Base-by-base conservation (phyloP, 805 yeast species). In the Metschnikowia picachoensis region DNA sequence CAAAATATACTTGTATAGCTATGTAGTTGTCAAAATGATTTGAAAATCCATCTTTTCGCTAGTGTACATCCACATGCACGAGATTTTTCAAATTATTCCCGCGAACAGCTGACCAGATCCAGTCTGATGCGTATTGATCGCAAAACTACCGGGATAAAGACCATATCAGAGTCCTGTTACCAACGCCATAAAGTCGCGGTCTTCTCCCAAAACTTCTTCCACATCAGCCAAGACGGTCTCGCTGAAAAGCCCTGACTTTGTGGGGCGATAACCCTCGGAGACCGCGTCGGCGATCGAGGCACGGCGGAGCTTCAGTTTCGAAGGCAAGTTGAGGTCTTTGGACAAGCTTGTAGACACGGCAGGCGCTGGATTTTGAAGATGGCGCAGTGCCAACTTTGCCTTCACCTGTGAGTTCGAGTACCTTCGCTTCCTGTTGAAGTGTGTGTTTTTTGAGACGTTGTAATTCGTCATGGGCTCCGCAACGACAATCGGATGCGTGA, bases 261-360 rank as follows among this genome's bases (percentile, higher is more conserved):
- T 87, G 15, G 84, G 81, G 51, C 92, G 70, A 55, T 81, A 69
- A 10, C 91, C 91, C 60, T 86, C 92, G 9, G 81, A 78, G 8
- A 83, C 84, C 4, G 94, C 91, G 56, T 85, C 94, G 2, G 74
- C 85, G 43, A 80, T 75, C 47, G 87, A 82, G 40, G 84, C 83
- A 55, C 87, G 72, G 60, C 90, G 76, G 57, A 80, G 62, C 27
- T 59, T 64, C 61, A 53, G 65, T 51, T 66, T 70, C 6, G 70
- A 57, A 2, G 63, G 55, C n/a, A 56, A 42, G 17, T 41, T 48
- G 34, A 52, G 41, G 20, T 52, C 52, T 32, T 50, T 52, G 29
- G 44, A 45, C 16, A 51, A 30, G 35, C 48, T 45, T 11, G 43
- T 16, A n/a, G 51, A 38, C 2, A 31, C 43, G 11, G 43, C 12